These are phyloP conservation scores for Dothideomycetidae sp. DNA, from an alignment of 2,329 filamentous ascomycete species.

Conservation along the genomic window DNA sequence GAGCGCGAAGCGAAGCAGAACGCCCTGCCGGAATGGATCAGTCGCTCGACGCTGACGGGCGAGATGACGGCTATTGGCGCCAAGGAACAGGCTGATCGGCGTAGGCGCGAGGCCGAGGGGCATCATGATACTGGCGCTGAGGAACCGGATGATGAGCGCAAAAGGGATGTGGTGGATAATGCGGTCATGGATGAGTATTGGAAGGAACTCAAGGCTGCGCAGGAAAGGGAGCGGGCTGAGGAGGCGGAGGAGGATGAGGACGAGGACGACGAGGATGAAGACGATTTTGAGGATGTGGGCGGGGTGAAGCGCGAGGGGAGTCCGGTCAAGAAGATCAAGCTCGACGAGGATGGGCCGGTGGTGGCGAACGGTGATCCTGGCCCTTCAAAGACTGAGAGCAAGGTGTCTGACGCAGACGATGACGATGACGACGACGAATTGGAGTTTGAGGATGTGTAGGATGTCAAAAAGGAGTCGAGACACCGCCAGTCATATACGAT, in stretches of 20 bases:
- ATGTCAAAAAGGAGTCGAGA: too few relatives aligned
- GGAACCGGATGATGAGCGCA: conserved; percentile 35
- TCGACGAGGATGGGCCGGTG: conserved; percentile 34
- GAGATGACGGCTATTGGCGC: conserved; percentile 32
- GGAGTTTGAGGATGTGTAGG: conserved; percentile 32
- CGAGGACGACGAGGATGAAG: conserved; percentile 32
- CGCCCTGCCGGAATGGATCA: conserved; percentile 23
- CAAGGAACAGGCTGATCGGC: conserved; percentile 26
- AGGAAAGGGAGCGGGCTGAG: conserved; percentile 30
- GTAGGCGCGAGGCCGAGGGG: conserved; percentile 21
- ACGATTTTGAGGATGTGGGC: conserved; percentile 42
- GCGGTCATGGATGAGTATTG: conserved; percentile 53
- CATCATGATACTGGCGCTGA: conserved; percentile 23
- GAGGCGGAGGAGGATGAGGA: conserved; percentile 37
- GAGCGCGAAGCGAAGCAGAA: conserved; percentile 22
- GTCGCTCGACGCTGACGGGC: conserved; percentile 22
- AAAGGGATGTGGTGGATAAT: conserved; percentile 37
- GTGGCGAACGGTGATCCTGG: conserved; percentile 17
- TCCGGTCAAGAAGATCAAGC: conserved; percentile 46
- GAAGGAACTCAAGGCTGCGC: conserved; percentile 48
- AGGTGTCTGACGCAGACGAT: conserved; percentile 28
- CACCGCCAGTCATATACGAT: too few relatives aligned
- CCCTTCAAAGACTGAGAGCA: conserved; percentile 13
- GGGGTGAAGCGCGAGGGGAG: conserved; percentile 28
- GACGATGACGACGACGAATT: conserved; percentile 34